Evolutionary conservation across 495 filamentous ascomycete species (phyloP).

Genomic region (Durotheca rogersii): DNA sequence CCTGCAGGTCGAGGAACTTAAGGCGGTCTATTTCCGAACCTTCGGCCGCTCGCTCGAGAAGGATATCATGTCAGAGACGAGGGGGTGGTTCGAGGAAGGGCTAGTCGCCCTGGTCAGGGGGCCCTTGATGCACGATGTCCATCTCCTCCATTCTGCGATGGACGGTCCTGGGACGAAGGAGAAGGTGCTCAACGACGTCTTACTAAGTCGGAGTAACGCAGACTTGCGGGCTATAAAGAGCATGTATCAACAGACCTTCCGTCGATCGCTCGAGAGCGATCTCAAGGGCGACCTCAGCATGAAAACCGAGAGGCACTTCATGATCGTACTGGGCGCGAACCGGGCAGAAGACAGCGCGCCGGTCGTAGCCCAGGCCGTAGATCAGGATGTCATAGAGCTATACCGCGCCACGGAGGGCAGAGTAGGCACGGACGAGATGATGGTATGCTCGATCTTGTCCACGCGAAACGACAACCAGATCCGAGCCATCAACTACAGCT

Average conservation of each 20-base stretch:
- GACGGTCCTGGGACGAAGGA: constrained; percentile 84
- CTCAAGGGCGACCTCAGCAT: constrained; percentile 76
- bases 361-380: constrained; percentile 66
- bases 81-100: constrained; percentile 67
- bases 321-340: constrained; percentile 68
- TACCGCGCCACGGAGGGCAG: constrained; percentile 71
- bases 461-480: constrained; percentile 74
- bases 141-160: constrained; percentile 65
- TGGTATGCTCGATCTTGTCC: constrained; percentile 74
- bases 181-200: constrained; percentile 76
- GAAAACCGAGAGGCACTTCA: constrained; percentile 81
- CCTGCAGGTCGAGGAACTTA: constrained; percentile 68
- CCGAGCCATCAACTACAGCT: constrained; percentile 72
- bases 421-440: constrained; percentile 69
- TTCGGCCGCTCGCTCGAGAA: constrained; percentile 66
- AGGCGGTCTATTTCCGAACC: constrained; percentile 61
- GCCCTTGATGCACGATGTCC: constrained; percentile 69
- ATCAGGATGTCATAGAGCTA: constrained; percentile 69
- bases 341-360: constrained; percentile 75
- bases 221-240: constrained; percentile 80
- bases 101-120: constrained; percentile 74
- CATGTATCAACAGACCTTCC: constrained; percentile 67
- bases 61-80: constrained; percentile 74
- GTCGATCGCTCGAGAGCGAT: constrained; percentile 60
- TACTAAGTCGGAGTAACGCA: constrained; percentile 79